These are phyloP conservation scores for Lotmaria passim DNA, from an alignment of 208 protist species.

Conservation along the genomic window DNA sequence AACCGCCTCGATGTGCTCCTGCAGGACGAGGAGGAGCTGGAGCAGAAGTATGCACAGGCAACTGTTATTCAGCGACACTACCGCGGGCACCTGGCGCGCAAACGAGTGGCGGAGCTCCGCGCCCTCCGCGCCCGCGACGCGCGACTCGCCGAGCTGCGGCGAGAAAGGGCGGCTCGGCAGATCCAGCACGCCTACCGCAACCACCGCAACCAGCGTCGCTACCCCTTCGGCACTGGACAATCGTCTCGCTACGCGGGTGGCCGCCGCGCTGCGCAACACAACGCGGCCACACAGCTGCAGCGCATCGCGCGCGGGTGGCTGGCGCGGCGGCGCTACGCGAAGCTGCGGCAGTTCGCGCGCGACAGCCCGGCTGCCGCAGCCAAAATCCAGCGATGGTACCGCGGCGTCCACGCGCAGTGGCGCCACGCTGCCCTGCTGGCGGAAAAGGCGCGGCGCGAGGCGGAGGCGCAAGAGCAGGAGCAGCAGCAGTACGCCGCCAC, in stretches of 20 bases:
- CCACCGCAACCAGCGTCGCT: constrained; percentile 33
- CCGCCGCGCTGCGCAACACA: constrained; percentile 38
- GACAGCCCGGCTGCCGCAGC: constrained; percentile 43
- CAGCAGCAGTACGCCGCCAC: constrained; percentile 34
- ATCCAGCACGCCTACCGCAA: constrained; percentile 61
- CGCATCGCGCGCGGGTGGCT: constrained; percentile 73
- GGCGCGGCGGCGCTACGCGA: constrained; percentile 41
- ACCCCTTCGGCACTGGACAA: constrained; percentile 16
- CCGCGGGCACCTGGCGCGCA: constrained; percentile 60
- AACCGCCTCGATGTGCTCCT: constrained; percentile 78
- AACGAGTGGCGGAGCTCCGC: constrained; percentile 28
- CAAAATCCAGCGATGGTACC: constrained; percentile 65
- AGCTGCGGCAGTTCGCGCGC: constrained; percentile 31
- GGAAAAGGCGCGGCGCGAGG: constrained; percentile 32
- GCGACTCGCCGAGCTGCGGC: constrained; percentile 47
- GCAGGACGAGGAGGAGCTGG: constrained; percentile 80
- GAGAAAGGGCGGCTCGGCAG: constrained; percentile 47
- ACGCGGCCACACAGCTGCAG: constrained; percentile 67
- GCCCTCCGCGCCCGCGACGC: constrained; percentile 26
- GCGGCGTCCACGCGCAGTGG: constrained; percentile 37
- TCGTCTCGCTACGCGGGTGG: constrained; percentile 14
- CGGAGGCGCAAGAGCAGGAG: constrained; percentile 16
- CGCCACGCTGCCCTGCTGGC: constrained; percentile 25
- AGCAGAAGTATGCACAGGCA: constrained; percentile 70
- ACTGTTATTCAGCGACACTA: constrained; percentile 67